Percentiles rank a stretch among this genome's conserved stretches.
phyloP scores from a whole-genome alignment of 1,284 basidiomycete species.

The Abortiporus biennis region DNA sequence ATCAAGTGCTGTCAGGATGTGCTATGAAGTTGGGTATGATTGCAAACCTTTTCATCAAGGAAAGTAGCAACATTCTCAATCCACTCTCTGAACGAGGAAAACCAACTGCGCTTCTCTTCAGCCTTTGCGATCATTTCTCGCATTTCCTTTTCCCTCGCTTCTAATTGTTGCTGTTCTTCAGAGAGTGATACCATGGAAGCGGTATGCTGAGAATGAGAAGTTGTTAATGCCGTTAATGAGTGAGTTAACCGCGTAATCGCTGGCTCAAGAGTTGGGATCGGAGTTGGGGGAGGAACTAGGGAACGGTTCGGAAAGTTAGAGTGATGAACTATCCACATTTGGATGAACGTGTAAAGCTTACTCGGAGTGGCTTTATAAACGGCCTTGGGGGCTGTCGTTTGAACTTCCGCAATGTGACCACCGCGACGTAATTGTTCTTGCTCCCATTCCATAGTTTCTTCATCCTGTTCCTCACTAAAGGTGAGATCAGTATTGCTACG shows the following conservation, averaged over 20 bases:
- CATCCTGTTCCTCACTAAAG: slow-evolving; percentile 74
- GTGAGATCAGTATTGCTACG: slow-evolving; percentile 8
- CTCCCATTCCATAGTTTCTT: slow-evolving; percentile 91
- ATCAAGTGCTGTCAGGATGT: slow-evolving; percentile 7
- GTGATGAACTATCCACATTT: slow-evolving; percentile 12
- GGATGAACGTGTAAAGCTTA: slow-evolving; percentile 30
- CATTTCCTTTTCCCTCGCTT: slow-evolving; percentile 74
- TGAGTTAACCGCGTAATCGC: slow-evolving; percentile 53
- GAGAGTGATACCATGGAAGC: slow-evolving; percentile 55
- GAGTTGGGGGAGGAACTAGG: slow-evolving; percentile 54
- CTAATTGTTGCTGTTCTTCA: slow-evolving; percentile 66
- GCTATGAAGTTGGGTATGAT: slow-evolving; percentile 3
- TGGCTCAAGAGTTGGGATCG: slow-evolving; percentile 51
- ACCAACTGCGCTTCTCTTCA: slow-evolving; percentile 85
- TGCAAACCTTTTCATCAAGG: slow-evolving; percentile 82
- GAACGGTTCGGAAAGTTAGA: slow-evolving; percentile 1
- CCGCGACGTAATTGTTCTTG: slow-evolving; percentile 79
- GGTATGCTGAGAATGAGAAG: slow-evolving; percentile 67
- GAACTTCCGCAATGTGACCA: slow-evolving; percentile 38
- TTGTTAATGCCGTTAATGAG: slow-evolving; percentile 61
- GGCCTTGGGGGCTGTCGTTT: slow-evolving; percentile 35
- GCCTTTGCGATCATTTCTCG: slow-evolving; percentile 74
- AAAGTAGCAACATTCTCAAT: slow-evolving; percentile 85
- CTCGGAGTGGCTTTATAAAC: slow-evolving; percentile 75
- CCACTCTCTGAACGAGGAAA: slow-evolving; percentile 80